Evolutionary conservation across 176 grass and related monocot species (phyloP), one percentile per base, ranked within the genome.

Genomic region (Hsuehochloa calcarea): DNA sequence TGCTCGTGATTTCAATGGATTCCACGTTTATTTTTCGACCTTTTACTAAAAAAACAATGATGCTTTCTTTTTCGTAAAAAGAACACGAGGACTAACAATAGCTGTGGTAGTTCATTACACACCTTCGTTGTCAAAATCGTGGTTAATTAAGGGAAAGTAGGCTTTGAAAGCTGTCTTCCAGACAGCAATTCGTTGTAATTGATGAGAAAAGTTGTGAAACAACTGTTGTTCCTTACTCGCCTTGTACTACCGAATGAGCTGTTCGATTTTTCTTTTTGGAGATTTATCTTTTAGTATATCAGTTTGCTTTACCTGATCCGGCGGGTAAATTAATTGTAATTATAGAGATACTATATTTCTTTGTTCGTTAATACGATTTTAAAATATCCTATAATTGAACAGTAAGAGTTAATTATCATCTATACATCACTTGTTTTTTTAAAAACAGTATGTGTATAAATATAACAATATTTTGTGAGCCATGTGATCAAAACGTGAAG

Each of bases 71-170:
- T 45, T 11, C 0, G 10, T 11, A 45, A 45, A 45, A 45, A 11
- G 10, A 45, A 12, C 10, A 45, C 44, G 10, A 45, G 10, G 45
- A 56, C 38, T 45, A 45, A 45, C 10, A 12, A 45, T 45, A 45
- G 44, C 10, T 45, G 10, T 11, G 11, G 44, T 45, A 11, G 0
- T 45, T 45, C 34, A 69, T 81, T 69, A 69, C 50, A 9, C 65
- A 23, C 44, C 1, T 79, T 50, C n/a, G n/a, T 49, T 27, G 31
- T 65, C 15, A 52, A 62, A 26, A 41, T 26, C 31, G 26, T 49
- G 26, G 75, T 52, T 72, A 63, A 72, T 72, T 64, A 72, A 80
- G 17, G 44, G 52, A 71, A 79, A 64, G 27, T 22, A 26, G 14
- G 49, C 12, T 12, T 65, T 23, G 9, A 66, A 14, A n/a, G 26